These are phyloP conservation scores for Lactarius vividus DNA, from an alignment of 768 basidiomycete species.

Conservation along the genomic window DNA sequence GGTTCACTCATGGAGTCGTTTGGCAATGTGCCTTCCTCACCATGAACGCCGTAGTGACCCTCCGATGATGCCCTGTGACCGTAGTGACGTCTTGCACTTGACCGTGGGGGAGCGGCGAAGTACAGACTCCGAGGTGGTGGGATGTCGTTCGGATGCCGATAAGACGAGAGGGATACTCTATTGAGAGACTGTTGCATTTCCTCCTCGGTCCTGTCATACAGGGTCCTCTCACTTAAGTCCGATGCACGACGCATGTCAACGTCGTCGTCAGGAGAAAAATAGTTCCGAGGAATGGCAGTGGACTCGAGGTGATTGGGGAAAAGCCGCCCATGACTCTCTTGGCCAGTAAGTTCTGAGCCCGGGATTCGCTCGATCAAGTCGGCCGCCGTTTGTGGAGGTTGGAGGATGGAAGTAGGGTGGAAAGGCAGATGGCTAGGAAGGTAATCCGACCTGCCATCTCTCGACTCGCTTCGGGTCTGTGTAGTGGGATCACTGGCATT, in stretches of 20 bases:
- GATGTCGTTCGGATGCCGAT: slow-evolving; percentile 23
- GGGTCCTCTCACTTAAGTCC: slow-evolving; percentile 17
- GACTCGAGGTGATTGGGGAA: neutral
- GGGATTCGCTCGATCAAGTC: neutral
- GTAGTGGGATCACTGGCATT: neutral
- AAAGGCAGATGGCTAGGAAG: neutral
- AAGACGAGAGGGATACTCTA: slow-evolving; percentile 17
- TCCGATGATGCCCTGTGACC: slow-evolving; percentile 1
- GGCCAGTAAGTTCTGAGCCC: neutral
- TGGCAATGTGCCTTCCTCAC: neutral
- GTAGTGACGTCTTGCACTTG: neutral
- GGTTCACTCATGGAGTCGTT: neutral
- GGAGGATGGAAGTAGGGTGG: neutral
- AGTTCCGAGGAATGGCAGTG: neutral
- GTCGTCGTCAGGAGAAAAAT: slow-evolving; percentile 1
- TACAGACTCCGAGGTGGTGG: neutral
- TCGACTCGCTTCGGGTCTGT: neutral
- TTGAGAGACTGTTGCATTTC: slow-evolving; percentile 17
- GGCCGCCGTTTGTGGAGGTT: neutral
- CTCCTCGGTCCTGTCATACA: slow-evolving; percentile 17
- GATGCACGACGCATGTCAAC: slow-evolving; percentile 13
- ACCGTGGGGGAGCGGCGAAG: neutral
- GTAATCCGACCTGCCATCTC: neutral
- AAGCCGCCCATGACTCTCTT: neutral
- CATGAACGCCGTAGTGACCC: neutral